These are phyloP conservation scores for Phytophthora citricola DNA, from an alignment of 352 stramenopile genomes.

Conservation along the genomic window DNA sequence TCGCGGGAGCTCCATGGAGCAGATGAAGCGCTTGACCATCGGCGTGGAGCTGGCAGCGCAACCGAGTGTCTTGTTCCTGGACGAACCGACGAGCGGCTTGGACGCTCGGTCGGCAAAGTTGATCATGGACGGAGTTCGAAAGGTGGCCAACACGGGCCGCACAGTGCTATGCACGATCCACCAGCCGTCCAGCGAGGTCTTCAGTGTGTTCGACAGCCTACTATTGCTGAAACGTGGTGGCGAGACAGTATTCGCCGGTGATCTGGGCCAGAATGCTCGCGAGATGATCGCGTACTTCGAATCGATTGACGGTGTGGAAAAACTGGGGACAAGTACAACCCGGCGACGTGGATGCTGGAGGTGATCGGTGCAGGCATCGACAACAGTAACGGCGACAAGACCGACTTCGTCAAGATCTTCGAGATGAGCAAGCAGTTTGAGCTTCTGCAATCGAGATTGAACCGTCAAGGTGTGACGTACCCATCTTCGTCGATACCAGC, in stretches of 20 bases:
- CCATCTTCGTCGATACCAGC: slow-evolving; percentile 34
- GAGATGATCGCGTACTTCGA: slow-evolving; percentile 11
- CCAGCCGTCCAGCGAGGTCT: slow-evolving; percentile 82
- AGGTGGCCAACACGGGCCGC: slow-evolving; percentile 74
- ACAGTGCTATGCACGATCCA: slow-evolving; percentile 94
- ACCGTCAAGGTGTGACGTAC: slow-evolving; percentile 38
- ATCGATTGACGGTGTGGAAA: slow-evolving; percentile 39
- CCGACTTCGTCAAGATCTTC: slow-evolving; percentile 50
- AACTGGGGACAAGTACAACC: slow-evolving; percentile 80
- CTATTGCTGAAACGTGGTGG: too few species aligned
- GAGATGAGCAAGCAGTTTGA: slow-evolving; percentile 33
- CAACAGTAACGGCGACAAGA: slow-evolving; percentile 32
- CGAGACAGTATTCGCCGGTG: too few species aligned
- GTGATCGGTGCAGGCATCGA: slow-evolving; percentile 55
- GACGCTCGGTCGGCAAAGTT: slow-evolving; percentile 86
- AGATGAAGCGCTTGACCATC: slow-evolving; percentile 47
- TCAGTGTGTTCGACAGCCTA: too few species aligned
- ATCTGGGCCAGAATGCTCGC: too few species aligned
- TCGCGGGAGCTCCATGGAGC: slow-evolving; percentile 28
- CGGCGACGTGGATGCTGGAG: slow-evolving; percentile 52
- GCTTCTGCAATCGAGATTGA: slow-evolving; percentile 36
- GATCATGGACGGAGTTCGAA: slow-evolving; percentile 88
- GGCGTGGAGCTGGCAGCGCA: slow-evolving; percentile 31
- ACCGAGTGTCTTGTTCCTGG: slow-evolving; percentile 31
- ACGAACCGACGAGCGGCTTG: slow-evolving; percentile 91